Evolutionary conservation across 1,284 basidiomycete genomes (phyloP), one percentile per base, ranked within the genome.

Genomic region (Meira nashicola): DNA sequence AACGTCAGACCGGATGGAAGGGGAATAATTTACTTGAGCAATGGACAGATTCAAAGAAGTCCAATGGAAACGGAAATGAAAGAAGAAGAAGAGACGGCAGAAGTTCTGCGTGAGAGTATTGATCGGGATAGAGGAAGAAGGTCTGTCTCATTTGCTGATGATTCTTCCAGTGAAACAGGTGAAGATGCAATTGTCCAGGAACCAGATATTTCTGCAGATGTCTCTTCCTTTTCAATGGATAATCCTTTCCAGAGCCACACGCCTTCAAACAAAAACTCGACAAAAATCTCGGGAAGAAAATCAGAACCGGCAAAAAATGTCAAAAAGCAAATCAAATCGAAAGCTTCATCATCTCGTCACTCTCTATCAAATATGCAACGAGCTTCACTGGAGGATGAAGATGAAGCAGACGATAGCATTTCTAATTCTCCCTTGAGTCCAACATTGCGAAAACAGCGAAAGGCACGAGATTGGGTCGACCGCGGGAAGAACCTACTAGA

Each of bases 81-180:
- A 77, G 90, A 88, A 62, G 89, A 90, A 67, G 84, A 86, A 0
- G 87, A 88, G 70, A 84, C 86, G 68, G 84, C 86, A 58, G 82
- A 48, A 21, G 55, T 57, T 43, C 8, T 33, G 28, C 4, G 8
- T 33, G 28, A 33, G 28, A 33, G 28, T 8, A 8, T 33, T 4
- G 28, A 33, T 33, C 21, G 17, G 5, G 6, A 23, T 5, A 19
- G 46, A 48, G 46, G 3, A 19, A 48, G 46, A 23, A 48, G 15
- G 23, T 48, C 15, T 50, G 60, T 23, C 41, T 57, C 17, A 54
- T 59, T 33, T 57, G 57, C 44, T 56, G 61, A 46, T 55, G 61
- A 8, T 58, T 62, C 28, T 8, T 33, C 33, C 60, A 56, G 52
- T 52, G 55, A 4, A 54, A 51, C 15, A 49, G 54, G 15, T 58